Percentiles rank a stretch among this genome's conserved stretches.
Conservation (phyloP, 306 rosid genomes). For the Calophaca sinica region DNA sequence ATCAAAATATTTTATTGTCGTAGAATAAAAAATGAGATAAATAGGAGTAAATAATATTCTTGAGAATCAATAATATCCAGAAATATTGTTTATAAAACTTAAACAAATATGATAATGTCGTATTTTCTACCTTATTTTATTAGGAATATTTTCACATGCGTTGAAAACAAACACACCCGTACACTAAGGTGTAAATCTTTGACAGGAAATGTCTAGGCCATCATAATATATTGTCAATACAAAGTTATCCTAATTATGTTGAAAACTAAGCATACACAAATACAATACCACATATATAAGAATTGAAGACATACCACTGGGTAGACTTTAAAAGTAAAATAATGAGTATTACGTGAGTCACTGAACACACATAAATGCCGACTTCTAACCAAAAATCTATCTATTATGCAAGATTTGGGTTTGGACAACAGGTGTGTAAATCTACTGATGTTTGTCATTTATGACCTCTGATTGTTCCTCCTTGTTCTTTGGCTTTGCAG, state of each 20-base stretch:
- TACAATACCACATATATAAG: constrained; percentile 33
- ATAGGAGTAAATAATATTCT: too few species aligned
- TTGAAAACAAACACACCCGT: too few species aligned
- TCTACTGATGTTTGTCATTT: constrained; percentile 62
- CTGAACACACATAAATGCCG: constrained; percentile 23
- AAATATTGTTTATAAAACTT: too few species aligned
- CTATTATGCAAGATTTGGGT: constrained; percentile 27
- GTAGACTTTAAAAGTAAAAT: constrained; percentile 39
- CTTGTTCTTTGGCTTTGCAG: constrained; percentile 55
- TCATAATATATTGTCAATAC: constrained; percentile 39
- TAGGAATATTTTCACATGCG: too few species aligned
- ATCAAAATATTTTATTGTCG: too few species aligned
- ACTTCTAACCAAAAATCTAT: constrained; percentile 39
- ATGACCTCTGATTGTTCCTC: constrained; percentile 48
- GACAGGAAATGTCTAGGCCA: not conserved
- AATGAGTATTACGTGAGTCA: constrained; percentile 34
- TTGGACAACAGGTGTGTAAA: constrained; percentile 31
- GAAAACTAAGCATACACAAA: constrained; percentile 42
- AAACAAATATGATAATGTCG: too few species aligned
- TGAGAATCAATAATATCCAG: too few species aligned
- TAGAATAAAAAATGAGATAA: too few species aligned
- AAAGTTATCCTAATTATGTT: constrained; percentile 38
- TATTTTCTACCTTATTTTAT: too few species aligned
- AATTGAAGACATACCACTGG: constrained; percentile 24
- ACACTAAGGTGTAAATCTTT: too few species aligned